phyloP scores from a whole-genome alignment of 768 basidiomycete species.

The Saitozyma podzolica region DNA sequence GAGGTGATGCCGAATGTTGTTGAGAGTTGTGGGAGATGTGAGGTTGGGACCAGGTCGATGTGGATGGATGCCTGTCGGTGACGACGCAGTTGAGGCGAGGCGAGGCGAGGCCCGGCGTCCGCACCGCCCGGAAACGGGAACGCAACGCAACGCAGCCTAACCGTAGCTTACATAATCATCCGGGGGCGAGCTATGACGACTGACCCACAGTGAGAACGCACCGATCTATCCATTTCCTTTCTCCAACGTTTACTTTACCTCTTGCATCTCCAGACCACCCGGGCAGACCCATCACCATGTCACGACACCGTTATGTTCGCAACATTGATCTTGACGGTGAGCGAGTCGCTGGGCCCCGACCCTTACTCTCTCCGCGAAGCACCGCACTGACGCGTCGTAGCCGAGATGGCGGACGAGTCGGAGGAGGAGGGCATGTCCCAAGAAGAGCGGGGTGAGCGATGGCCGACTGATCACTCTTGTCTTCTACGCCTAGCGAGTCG shows the following conservation, averaged over 20 bases:
- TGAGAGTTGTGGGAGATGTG: too few species aligned
- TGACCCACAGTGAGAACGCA: too few species aligned
- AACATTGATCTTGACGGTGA: slow-evolving; percentile 71
- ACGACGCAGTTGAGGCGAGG: neutral
- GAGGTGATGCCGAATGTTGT: too few species aligned
- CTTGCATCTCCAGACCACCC: neutral
- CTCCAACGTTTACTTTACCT: neutral
- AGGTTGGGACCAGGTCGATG: neutral
- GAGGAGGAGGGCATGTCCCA: slow-evolving; percentile 64
- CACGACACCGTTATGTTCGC: slow-evolving; percentile 83
- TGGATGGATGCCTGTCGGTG: neutral
- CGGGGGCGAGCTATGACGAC: neutral
- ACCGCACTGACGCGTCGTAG: slow-evolving; percentile 54
- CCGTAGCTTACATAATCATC: neutral
- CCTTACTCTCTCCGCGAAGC: neutral
- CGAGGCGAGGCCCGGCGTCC: neutral
- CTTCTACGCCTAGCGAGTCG: neutral
- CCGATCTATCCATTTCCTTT: neutral
- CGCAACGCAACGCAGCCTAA: neutral
- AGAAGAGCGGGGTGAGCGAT: slow-evolving; percentile 70
- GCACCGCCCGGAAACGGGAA: neutral
- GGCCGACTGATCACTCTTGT: neutral
- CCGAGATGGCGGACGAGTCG: slow-evolving; percentile 76
- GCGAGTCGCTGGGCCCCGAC: slow-evolving; percentile 3
- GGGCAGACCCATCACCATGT: slow-evolving; percentile 61